These are phyloP conservation scores for Sparassis latifolia DNA, from an alignment of 1,284 basidiomycete genomes.

Conservation along the genomic window DNA sequence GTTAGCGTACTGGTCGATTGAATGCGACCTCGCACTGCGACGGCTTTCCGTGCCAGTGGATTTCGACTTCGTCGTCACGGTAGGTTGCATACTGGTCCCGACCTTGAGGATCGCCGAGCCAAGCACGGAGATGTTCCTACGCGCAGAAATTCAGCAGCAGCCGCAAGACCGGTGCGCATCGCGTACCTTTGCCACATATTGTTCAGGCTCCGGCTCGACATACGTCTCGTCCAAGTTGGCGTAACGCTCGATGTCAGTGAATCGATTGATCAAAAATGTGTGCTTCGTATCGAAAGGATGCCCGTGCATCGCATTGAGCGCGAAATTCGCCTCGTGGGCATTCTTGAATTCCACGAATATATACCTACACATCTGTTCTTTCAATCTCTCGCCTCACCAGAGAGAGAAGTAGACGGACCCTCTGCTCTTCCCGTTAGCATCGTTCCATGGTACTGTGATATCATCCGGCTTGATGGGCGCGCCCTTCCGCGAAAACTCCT, in stretches of 20 bases:
- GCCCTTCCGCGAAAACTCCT: slow-evolving; percentile 79
- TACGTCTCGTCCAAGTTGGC: slow-evolving; percentile 80
- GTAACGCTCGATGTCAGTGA: slow-evolving; percentile 89
- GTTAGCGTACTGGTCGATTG: slow-evolving; percentile 56
- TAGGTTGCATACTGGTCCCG: slow-evolving; percentile 97
- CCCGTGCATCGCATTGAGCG: slow-evolving; percentile 77
- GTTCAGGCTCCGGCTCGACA: slow-evolving; percentile 72
- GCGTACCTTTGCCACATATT: slow-evolving; percentile 73
- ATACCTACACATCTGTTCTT: slow-evolving; percentile 45
- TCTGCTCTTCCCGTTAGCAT: slow-evolving; percentile 74
- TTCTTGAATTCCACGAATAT: slow-evolving; percentile 87
- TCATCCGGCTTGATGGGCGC: slow-evolving; percentile 70
- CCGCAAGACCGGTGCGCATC: not conserved
- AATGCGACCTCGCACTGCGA: slow-evolving; percentile 82
- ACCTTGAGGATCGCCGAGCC: slow-evolving; percentile 89
- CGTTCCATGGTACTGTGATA: slow-evolving; percentile 83
- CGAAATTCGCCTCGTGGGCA: slow-evolving; percentile 76
- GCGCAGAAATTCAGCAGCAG: not conserved
- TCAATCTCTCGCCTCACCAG: not conserved
- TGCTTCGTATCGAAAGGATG: slow-evolving; percentile 92
- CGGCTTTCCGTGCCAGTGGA: slow-evolving; percentile 92
- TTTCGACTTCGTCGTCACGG: slow-evolving; percentile 85
- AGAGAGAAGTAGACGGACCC: slow-evolving; percentile 47
- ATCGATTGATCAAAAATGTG: slow-evolving; percentile 85
- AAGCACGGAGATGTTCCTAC: slow-evolving; percentile 92